A percentile compares a stretch with the other conserved stretches of the same genome.
These are phyloP conservation scores for Candida krabiensis DNA, from an alignment of 805 yeast species.

Conservation along the genomic window DNA sequence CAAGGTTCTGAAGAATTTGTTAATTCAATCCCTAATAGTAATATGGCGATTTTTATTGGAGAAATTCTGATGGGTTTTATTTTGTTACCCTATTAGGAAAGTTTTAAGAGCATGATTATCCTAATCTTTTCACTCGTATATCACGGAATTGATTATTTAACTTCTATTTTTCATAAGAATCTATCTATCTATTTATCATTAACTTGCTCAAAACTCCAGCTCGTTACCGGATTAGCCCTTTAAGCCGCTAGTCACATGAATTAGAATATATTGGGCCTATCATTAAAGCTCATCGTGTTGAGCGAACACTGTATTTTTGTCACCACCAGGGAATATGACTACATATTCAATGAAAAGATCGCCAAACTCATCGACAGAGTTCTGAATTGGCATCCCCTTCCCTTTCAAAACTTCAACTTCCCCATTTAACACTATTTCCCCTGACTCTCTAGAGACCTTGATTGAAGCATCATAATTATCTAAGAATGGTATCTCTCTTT, in stretches of 20 bases:
- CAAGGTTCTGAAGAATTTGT: neutral
- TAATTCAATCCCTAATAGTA: neutral
- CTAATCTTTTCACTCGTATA: too few species aligned
- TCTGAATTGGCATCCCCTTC: slow-evolving; percentile 80
- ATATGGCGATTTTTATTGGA: too few species aligned
- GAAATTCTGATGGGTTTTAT: too few species aligned
- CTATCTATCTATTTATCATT: too few species aligned
- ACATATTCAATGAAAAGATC: slow-evolving; percentile 51
- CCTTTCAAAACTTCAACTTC: slow-evolving; percentile 70
- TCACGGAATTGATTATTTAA: too few species aligned
- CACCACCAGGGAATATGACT: slow-evolving; percentile 45
- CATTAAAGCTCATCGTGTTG: slow-evolving; percentile 31
- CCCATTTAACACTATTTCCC: slow-evolving; percentile 58
- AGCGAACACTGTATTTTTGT: slow-evolving; percentile 15
- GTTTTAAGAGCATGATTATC: too few species aligned
- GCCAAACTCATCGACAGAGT: slow-evolving; percentile 53
- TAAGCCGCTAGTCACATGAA: too few species aligned
- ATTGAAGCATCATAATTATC: slow-evolving; percentile 55
- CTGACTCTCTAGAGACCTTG: slow-evolving; percentile 46
- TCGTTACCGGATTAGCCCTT: too few species aligned
- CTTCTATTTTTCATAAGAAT: too few species aligned
- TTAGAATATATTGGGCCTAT: slow-evolving; percentile 4
- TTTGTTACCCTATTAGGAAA: too few species aligned
- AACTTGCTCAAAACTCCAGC: too few species aligned
- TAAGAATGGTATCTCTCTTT: slow-evolving; percentile 60